Evolutionary conservation across 345 rosid genomes (phyloP), one percentile per base, ranked within the genome.

Genomic region (Salix dunnii): DNA sequence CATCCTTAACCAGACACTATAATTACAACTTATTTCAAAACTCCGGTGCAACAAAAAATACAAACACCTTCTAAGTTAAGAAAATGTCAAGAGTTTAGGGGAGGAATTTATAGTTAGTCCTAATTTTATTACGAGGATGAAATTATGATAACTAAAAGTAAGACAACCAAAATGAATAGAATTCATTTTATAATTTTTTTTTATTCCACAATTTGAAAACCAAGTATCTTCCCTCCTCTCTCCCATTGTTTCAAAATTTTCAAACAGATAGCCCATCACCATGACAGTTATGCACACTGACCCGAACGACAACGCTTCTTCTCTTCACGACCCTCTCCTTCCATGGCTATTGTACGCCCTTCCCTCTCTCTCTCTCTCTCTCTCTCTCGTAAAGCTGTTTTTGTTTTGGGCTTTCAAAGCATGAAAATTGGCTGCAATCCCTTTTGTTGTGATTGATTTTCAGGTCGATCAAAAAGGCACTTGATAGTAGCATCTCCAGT

Each of bases 391-490:
- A 10, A 0, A 1, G 16, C 20, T 28, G 7, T 11, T n/a, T 28
- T 64, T 21, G 4, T 40, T 69, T 25, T 38, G 18, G 53, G 53
- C 6, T 49, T 17, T 49, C 17, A 14, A 49, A 49, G 53, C 53
- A 49, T 49, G 21, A 5, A 14, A 49, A 14, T 40, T 23, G 23
- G 11, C 4, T 36, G 12, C 20, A 5, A 28, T 60, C 72, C 23
- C n/a, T 11, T 43, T 25, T 76, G 14, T 23, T 20, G 67, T 71
- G 76, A 27, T 60, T 51, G 30, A 21, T 71, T 68, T 80, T 13
- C 84, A 95, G 98, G 89, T 85, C 86, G 70, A 80, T 93, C 38
- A 80, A 75, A 79, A 83, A 77, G 63, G 83, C 85, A 35, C 77
- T 87, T 68, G 88, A 87, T 23, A 77, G 71, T 58, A 78, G 3